Conservation (phyloP, 2,329 filamentous ascomycete species). For the Pseudonectria buxi region DNA sequence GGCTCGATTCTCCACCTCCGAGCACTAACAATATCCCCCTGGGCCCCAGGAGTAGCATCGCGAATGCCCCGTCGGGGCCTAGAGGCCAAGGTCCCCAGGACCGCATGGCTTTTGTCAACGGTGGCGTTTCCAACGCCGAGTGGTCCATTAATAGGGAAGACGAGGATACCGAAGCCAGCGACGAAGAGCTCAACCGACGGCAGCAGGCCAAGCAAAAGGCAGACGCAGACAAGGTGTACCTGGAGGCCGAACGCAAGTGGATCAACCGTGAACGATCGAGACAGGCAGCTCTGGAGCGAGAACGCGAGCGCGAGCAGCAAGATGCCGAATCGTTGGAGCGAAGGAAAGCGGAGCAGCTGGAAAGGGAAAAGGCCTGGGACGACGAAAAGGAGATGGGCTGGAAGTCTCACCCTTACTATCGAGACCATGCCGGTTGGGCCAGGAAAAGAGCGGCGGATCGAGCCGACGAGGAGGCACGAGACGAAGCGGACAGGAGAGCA, state of each 20-base stretch:
- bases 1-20: slow-evolving; percentile 65
- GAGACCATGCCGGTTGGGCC: slow-evolving; percentile 77
- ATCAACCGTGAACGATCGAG: slow-evolving; percentile 79
- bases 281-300: slow-evolving; percentile 77
- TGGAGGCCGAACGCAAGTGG: slow-evolving; percentile 86
- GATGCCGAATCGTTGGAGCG: slow-evolving; percentile 61
- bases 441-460: slow-evolving; percentile 71
- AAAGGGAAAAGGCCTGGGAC: slow-evolving; percentile 65
- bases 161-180: slow-evolving; percentile 80
- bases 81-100: slow-evolving; percentile 57
- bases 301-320: slow-evolving; percentile 71
- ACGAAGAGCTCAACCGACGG: slow-evolving; percentile 74
- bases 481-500: slow-evolving; percentile 73
- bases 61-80: slow-evolving; percentile 65
- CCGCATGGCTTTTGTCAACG: slow-evolving; percentile 73
- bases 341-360: slow-evolving; percentile 63
- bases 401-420: slow-evolving; percentile 76
- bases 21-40: slow-evolving; percentile 51
- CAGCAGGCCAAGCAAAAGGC: slow-evolving; percentile 63
- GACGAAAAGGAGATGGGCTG: slow-evolving; percentile 77
- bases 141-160: slow-evolving; percentile 60
- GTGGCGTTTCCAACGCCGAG: slow-evolving; percentile 58
- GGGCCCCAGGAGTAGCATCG: slow-evolving; percentile 43
- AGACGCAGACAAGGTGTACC: slow-evolving; percentile 73
- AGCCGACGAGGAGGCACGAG: slow-evolving; percentile 64